Evolutionary conservation across 1,284 basidiomycete genomes (phyloP).

Genomic region (Amylostereum areolatum): DNA sequence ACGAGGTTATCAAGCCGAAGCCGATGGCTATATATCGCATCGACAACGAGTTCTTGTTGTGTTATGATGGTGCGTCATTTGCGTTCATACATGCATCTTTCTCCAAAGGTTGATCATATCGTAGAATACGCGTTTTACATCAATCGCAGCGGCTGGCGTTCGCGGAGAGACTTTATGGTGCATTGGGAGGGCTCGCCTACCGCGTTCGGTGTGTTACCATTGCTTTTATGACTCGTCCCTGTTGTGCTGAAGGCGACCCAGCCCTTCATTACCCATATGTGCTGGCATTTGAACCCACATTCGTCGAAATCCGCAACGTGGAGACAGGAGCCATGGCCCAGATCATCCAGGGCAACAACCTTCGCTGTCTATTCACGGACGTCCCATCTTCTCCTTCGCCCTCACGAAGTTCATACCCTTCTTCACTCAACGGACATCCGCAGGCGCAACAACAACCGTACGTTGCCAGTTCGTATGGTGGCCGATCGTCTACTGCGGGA

Average conservation of each 20-base stretch:
- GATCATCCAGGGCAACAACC: conserved; percentile 90
- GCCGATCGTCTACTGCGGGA: conserved; percentile 24
- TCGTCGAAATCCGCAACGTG: conserved; percentile 96
- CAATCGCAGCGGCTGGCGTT: conserved; percentile 93
- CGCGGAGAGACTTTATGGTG: conserved; percentile 89
- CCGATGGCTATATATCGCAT: conserved; percentile 98
- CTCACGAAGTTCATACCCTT: conserved; percentile 11
- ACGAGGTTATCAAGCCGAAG: conserved; percentile 58
- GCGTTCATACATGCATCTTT: conserved; percentile 4
- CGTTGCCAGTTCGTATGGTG: conserved; percentile 15
- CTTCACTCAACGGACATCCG: conserved; percentile 24
- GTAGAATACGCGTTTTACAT: conserved; percentile 98
- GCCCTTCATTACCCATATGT: conserved; percentile 97
- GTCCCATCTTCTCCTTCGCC: conserved; percentile 73
- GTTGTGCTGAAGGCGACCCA: conserved; percentile 23
- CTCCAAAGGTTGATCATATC: conserved; percentile 1
- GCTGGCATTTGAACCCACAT: conserved; percentile 93
- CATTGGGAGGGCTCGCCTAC: conserved; percentile 96
- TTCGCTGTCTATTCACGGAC: conserved; percentile 90
- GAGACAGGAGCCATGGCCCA: conserved; percentile 90
- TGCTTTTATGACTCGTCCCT: background rate
- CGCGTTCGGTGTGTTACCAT: conserved; percentile 74
- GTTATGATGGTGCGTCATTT: conserved; percentile 82
- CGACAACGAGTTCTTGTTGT: conserved; percentile 94
- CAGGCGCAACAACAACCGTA: conserved; percentile 34